Evolutionary conservation across 1,284 basidiomycete species (phyloP).

Genomic region (Tylopilus sp.): DNA sequence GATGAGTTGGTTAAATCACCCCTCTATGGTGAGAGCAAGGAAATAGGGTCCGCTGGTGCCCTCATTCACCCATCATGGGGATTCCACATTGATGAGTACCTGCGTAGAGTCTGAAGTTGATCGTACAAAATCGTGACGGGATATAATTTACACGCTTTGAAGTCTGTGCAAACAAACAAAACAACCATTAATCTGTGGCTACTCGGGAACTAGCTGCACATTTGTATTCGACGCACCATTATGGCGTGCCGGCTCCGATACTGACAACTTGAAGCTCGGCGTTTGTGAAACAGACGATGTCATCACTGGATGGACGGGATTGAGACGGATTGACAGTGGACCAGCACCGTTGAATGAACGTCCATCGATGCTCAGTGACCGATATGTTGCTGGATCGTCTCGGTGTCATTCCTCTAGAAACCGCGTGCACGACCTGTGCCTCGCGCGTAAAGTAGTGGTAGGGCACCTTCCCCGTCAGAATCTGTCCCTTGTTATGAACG

Average conservation of each 20-base stretch:
- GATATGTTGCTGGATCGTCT: conserved; percentile 5
- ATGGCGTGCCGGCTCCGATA: neutral
- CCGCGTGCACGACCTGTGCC: neutral
- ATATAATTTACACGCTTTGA: too few relatives aligned
- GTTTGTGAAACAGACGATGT: conserved; percentile 9
- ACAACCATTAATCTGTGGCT: neutral
- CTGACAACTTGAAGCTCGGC: neutral
- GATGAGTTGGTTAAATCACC: neutral
- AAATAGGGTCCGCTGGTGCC: too few relatives aligned
- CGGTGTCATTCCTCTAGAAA: conserved; percentile 8
- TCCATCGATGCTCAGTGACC: conserved; percentile 14
- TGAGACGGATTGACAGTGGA: conserved; percentile 2
- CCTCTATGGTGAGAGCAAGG: too few relatives aligned
- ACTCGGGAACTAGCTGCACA: neutral
- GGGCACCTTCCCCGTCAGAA: conserved; percentile 14
- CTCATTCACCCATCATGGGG: too few relatives aligned
- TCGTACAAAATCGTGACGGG: too few relatives aligned
- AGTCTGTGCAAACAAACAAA: too few relatives aligned
- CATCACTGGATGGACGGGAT: conserved; percentile 7
- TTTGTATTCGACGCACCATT: neutral
- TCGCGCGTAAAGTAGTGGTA: conserved; percentile 13
- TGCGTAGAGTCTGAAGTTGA: too few relatives aligned
- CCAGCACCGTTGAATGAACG: conserved; percentile 13
- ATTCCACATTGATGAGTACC: too few relatives aligned
- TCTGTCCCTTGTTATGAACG: neutral